Evolutionary conservation across 495 filamentous ascomycete genomes (phyloP).

Genomic region (Neurospora discreta): DNA sequence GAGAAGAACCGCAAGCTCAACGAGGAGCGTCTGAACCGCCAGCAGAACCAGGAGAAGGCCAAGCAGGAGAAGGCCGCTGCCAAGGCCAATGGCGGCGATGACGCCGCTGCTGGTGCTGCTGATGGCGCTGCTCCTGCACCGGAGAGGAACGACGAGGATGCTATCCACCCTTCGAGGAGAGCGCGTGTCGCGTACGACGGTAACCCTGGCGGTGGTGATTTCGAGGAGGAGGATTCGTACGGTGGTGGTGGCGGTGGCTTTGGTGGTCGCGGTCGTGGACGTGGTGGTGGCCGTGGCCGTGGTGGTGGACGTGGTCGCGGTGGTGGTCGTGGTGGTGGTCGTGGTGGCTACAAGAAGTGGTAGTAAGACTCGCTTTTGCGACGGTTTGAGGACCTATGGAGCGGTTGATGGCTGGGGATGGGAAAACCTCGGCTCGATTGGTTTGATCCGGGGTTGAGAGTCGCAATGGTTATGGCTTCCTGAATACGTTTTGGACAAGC

Average conservation of each 20-base stretch:
- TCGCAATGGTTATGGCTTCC: background rate
- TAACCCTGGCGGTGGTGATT: background rate
- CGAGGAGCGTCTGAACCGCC: conserved; percentile 56
- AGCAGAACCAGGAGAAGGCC: conserved; percentile 40
- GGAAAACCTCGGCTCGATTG: background rate
- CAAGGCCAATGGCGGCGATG: conserved; percentile 11
- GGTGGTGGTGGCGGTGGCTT: background rate
- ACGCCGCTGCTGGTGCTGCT: background rate
- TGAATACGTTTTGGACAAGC: background rate
- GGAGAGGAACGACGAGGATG: conserved; percentile 10
- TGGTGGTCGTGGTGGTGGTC: background rate
- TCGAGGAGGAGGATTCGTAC: background rate
- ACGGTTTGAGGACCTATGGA: background rate
- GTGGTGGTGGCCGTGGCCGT: background rate
- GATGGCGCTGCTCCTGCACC: conserved; percentile 3
- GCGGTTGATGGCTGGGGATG: background rate
- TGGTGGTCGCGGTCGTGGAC: background rate
- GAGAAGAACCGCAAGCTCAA: conserved; percentile 73
- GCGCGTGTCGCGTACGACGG: conserved; percentile 11
- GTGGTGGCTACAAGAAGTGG: background rate
- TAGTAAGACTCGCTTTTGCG: background rate
- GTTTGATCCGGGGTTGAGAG: background rate
- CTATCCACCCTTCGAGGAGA: conserved; percentile 22
- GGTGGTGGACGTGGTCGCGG: conserved; percentile 8
- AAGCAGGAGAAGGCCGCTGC: conserved; percentile 36